Percentiles rank a stretch among this genome's conserved stretches.
These are phyloP conservation scores for Fragaria iinumae DNA, from an alignment of 306 rosid genomes.

Conservation along the genomic window DNA sequence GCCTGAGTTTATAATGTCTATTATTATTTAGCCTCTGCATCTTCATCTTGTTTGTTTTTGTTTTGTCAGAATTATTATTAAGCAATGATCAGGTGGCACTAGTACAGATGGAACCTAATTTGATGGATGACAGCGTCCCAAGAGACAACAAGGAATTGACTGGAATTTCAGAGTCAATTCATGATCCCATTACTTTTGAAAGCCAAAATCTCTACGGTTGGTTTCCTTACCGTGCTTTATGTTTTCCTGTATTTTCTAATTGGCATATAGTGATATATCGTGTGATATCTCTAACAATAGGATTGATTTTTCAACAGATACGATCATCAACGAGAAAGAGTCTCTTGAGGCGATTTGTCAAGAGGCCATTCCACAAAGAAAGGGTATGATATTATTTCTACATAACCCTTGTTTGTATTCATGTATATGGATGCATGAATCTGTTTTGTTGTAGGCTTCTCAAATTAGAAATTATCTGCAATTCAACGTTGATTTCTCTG, in stretches of 20 bases:
- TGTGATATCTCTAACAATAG: slow-evolving; percentile 12
- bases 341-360: background rate
- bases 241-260: background rate
- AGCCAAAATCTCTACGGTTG: slow-evolving; percentile 13
- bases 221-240: slow-evolving; percentile 5
- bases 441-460: background rate
- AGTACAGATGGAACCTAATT: slow-evolving; percentile 8
- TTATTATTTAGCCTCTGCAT: background rate
- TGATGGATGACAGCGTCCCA: slow-evolving; percentile 15
- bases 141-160: slow-evolving; percentile 10
- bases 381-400: background rate
- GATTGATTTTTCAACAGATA: slow-evolving; percentile 30
- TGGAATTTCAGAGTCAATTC: slow-evolving; percentile 3
- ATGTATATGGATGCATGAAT: background rate
- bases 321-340: background rate
- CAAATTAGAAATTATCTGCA: background rate
- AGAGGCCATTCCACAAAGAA: background rate
- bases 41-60: slow-evolving; percentile 11
- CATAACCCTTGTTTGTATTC: background rate
- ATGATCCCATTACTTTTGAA: slow-evolving; percentile 16
- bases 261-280: background rate
- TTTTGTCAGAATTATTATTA: slow-evolving; percentile 21
- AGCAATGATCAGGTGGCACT: slow-evolving; percentile 25
- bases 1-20: background rate
- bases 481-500: background rate